Base-by-base conservation (phyloP, 257 asterid genomes). In the Anisodus tanguticus region DNA sequence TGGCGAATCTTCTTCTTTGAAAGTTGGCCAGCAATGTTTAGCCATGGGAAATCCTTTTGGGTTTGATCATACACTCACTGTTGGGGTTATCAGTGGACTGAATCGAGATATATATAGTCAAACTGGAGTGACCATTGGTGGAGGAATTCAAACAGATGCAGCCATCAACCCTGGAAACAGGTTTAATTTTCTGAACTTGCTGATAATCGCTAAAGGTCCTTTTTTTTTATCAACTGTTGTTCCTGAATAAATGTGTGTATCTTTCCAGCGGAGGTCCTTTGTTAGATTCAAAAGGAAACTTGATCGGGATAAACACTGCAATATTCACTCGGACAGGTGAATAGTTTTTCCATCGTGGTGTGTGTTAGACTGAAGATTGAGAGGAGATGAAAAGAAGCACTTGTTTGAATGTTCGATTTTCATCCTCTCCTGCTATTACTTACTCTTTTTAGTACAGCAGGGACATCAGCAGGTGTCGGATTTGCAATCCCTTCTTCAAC, bases 111-210 rank as follows among this genome's bases (percentile, higher is more conserved):
- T 96, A 85, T 91, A 90, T 84, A 94, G 98, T 90, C 97, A 93
- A 92, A 86, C 98, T 79, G 98, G 99, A 83, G 98, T 96, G 78
- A 96, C 99, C 4, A 93, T 96, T 49, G 97, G 98, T 76, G 99
- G 98, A 78, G 98, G 99, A 66, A 92, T 96, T 80, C 99, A 96
- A 89, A 96, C 99, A 69, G 99, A 96, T 88, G 99, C 99, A 82
- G 97, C 99, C 80, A 96, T 96, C 86, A 96, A 96, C 87, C 99
- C 99, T 67, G 99, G 99, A 84, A 96, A 96, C 94, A 95, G 99
- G 99, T 95, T 79, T 63, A 43, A 80, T 72, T 70, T 49, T 17
- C 70, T 31, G 79, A 45, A 77, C 26, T 77, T 76, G 81, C 3
- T 53, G 64, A 77, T 26, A 53, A 26, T 22, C 11, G 0, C 16